Evolutionary conservation across 129 eudicot species (phyloP).

Genomic region (Flaveria trinervia): DNA sequence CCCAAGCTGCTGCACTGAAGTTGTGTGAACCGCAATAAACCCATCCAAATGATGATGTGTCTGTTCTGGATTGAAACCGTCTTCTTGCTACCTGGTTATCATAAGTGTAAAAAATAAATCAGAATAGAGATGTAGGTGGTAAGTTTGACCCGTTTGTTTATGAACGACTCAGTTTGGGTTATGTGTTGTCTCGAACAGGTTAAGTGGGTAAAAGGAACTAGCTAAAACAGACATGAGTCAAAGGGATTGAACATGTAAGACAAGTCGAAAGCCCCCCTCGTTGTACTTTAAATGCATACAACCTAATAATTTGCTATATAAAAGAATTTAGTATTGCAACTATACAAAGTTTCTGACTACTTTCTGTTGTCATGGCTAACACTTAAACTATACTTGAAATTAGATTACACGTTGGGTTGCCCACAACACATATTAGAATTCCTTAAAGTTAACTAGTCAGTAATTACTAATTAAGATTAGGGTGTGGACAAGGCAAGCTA

Average conservation of each 20-base stretch:
- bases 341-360: no score
- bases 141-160: neutral
- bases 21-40: slow-evolving; percentile 93
- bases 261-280: neutral
- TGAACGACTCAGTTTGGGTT: neutral
- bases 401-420: neutral
- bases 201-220: neutral
- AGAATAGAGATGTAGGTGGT: neutral
- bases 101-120: neutral
- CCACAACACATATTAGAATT: neutral
- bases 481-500: no score
- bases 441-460: neutral
- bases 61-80: slow-evolving; percentile 58
- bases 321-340: neutral
- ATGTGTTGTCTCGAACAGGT: neutral
- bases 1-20: slow-evolving; percentile 98
- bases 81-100: slow-evolving; percentile 77
- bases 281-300: neutral
- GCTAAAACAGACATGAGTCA: neutral
- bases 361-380: no score
- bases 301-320: neutral
- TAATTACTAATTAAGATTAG: neutral
- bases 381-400: neutral
- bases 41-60: slow-evolving; percentile 74
- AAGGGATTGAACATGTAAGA: neutral